Percentiles rank a stretch among this genome's conserved stretches.
phyloP scores from a whole-genome alignment of 129 eudicot species.

The Pseudognaphalium luteoalbum region DNA sequence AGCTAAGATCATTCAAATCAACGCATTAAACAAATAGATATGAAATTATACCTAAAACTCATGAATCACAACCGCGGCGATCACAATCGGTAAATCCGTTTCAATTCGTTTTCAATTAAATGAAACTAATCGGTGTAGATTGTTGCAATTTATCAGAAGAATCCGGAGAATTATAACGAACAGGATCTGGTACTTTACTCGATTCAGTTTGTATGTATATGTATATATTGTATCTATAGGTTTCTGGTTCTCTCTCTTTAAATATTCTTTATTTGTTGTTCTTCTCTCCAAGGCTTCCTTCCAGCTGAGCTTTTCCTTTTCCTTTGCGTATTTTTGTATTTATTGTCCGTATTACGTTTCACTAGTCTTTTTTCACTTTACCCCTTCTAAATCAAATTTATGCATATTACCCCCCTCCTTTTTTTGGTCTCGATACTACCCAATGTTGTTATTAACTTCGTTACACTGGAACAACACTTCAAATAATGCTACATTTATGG shows the following conservation, averaged over 20 bases:
- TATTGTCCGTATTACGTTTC: constrained; percentile 32
- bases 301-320: constrained; percentile 25
- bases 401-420: constrained; percentile 3
- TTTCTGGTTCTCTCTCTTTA: constrained; percentile 13
- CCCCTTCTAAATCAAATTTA: not conserved
- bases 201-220: constrained; percentile 1
- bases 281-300: constrained; percentile 38
- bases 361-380: not conserved
- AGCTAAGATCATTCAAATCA: not conserved
- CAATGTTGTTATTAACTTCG: not conserved
- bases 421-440: not conserved
- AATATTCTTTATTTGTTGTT: constrained; percentile 26
- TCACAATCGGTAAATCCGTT: constrained; percentile 27
- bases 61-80: constrained; percentile 24
- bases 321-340: constrained; percentile 39
- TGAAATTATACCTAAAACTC: constrained; percentile 33
- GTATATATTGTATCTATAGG: not conserved
- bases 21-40: not conserved
- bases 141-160: constrained; percentile 20
- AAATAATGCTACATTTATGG: too few species aligned
- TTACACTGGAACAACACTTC: too few species aligned
- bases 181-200: constrained; percentile 11
- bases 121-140: not conserved
- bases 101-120: constrained; percentile 14
- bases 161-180: constrained; percentile 18